Base-by-base conservation (phyloP, 768 basidiomycete genomes). In the Mycena polygramma region DNA sequence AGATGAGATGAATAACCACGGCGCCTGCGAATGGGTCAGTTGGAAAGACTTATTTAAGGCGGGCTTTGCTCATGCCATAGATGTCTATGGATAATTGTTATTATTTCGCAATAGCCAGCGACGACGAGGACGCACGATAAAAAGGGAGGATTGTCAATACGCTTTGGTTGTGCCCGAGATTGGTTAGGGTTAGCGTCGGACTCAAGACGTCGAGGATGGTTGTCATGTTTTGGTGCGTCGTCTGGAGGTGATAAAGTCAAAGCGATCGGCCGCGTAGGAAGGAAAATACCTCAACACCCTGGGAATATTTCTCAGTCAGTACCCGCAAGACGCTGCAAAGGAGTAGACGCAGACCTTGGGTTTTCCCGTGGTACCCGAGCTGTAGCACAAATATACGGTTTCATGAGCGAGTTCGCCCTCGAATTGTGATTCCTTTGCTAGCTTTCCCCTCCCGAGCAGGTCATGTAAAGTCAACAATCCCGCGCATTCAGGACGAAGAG, bases 301-400 rank as follows among this genome's bases (percentile, higher is more conserved):
- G 9, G 19, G 26, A 24, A 19, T 41, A 22, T 41, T n/a, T 22
- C 5, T 24, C 10, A 36, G 17, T 9, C 8, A 5, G 35, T 46
- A 2, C 3, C 24, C 7, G 6, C 13, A 30, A 35, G n/a, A 60
- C 2, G 37, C n/a, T n/a, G 39, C 1, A 4, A 11, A n/a, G n/a
- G n/a, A n/a, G n/a, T n/a, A n/a, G 19, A 35, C 13, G 20, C 30
- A 2, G 8, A 39, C 61, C 53, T 45, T 92, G 2, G 91, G 86
- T 15, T n/a, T 63, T 7, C 79, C 79, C 0, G 88, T 91, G 3
- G 91, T 92, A 9, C 91, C 91, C 20, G 84, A 85, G 71, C 83
- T 84, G 69, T 94, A 94, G 70, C 91, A 93, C 45, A 94, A 75
- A 70, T 87, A 89, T 2, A 82, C 79, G 0, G 93, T 93, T 74